Base-by-base conservation (phyloP, 805 yeast genomes). In the Metschnikowia kofuensis region DNA sequence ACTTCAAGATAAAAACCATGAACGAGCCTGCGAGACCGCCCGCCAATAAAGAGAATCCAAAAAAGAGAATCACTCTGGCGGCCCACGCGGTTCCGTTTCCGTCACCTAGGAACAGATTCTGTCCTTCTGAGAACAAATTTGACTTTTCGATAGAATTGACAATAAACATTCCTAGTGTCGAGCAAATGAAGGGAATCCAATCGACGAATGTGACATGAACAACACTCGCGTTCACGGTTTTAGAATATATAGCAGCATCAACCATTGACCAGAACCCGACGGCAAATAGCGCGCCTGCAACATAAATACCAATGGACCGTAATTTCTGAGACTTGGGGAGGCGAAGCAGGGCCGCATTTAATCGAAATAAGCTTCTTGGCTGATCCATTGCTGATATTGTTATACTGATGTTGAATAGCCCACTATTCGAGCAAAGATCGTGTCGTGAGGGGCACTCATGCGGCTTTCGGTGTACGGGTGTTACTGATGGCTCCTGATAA, bases 21-120 rank as follows among this genome's bases (percentile, higher is more conserved):
- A 94, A 80, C 2, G 94, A 84, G 1, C 98, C 98, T 15, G 96
- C 89, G 51, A 94, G 71, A 0, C 99, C 98, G 47, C 97, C 94
- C 0, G 98, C 96, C 48, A 94, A 75, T 41, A 92, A 74, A 4
- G 97, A 87, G 66, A 94, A 94, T 8, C 99, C 99, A 58, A 89
- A 73, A 64, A 94, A 94, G 47, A 94, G 75, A 13, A 95, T 84
- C 35, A 91, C 83, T 59, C 97, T 79, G 13, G 97, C 97, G 54
- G 91, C 96, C 96, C 97, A 91, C 36, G 91, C 89, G 45, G 87
- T 84, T 12, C 79, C 63, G 36, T 68, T 60, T 38, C 67, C 66
- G 40, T 66, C 65, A n/a, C 74, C 72, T 51, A 83, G 59, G 69
- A 72, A 67, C 55, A 70, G 63, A 47, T 64, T 66, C 53, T 64